Percentiles rank a stretch among this genome's conserved stretches.
These are phyloP conservation scores for Lasiodiplodia theobromae DNA, from an alignment of 2,329 filamentous ascomycete genomes.

Conservation along the genomic window DNA sequence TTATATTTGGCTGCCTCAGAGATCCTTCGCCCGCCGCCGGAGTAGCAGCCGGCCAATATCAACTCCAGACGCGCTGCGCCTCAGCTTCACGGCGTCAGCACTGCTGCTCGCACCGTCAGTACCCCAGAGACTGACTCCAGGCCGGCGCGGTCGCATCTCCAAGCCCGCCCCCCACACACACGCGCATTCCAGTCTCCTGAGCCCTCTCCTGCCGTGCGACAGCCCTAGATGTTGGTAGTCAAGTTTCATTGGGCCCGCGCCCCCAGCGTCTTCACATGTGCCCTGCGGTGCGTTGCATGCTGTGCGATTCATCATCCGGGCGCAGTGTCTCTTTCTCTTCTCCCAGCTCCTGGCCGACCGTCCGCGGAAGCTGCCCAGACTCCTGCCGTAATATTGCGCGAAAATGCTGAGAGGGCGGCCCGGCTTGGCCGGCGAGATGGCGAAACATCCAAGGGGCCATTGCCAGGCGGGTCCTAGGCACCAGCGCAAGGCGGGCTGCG, in stretches of 20 bases:
- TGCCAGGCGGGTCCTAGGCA: not conserved
- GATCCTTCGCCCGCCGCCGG: slow-evolving; percentile 19
- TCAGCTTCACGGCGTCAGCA: slow-evolving; percentile 26
- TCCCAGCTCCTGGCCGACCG: slow-evolving; percentile 20
- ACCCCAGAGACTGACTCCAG: slow-evolving; percentile 19
- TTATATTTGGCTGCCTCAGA: slow-evolving; percentile 19
- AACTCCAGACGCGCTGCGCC: slow-evolving; percentile 23
- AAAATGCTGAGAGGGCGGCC: slow-evolving; percentile 6
- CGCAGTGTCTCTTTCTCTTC: not conserved
- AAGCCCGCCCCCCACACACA: not conserved
- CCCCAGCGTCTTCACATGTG: slow-evolving; percentile 25
- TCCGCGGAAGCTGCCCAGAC: slow-evolving; percentile 10
- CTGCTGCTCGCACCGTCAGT: not conserved
- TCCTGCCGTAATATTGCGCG: slow-evolving; percentile 3
- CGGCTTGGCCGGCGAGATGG: not conserved
- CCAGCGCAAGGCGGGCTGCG: not conserved
- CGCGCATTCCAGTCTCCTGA: slow-evolving; percentile 24
- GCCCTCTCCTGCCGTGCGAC: slow-evolving; percentile 27
- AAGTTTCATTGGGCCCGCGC: slow-evolving; percentile 18
- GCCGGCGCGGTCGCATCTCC: slow-evolving; percentile 4
- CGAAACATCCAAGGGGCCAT: not conserved
- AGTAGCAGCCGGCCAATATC: slow-evolving; percentile 21
- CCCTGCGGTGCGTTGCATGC: slow-evolving; percentile 16
- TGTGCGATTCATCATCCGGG: slow-evolving; percentile 23
- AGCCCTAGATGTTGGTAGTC: slow-evolving; percentile 7